A percentile compares a stretch with the other conserved stretches of the same genome.
Conservation (phyloP, 2,329 filamentous ascomycete species). For the Fusarium decemcellulare region DNA sequence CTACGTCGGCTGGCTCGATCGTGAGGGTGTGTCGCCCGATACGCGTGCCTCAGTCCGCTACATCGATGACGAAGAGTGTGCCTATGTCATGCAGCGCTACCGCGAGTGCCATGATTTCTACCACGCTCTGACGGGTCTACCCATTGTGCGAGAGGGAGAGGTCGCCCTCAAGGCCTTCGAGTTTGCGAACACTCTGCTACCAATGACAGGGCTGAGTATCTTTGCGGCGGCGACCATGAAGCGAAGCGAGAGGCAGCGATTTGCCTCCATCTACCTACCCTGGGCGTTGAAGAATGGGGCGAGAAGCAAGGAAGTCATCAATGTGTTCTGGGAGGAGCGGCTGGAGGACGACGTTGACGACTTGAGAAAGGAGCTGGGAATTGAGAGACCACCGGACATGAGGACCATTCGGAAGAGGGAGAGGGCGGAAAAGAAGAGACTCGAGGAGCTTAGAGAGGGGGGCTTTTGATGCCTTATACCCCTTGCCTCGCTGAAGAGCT, state of each 20-base stretch:
- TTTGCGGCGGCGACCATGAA: constrained; percentile 91
- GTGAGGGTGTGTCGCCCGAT: constrained; percentile 93
- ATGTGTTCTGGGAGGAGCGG: constrained; percentile 98
- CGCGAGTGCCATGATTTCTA: constrained; percentile 98
- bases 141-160: constrained; percentile 94
- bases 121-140: constrained; percentile 92
- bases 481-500: not conserved
- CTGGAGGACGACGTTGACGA: constrained; percentile 86
- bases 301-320: constrained; percentile 84
- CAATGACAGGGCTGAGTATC: constrained; percentile 93
- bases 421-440: constrained; percentile 76
- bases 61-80: constrained; percentile 95
- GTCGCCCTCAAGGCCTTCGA: constrained; percentile 98
- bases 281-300: constrained; percentile 93
- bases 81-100: constrained; percentile 99
- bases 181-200: constrained; percentile 92
- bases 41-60: constrained; percentile 87
- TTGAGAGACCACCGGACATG: constrained; percentile 91
- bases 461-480: constrained; percentile 32
- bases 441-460: constrained; percentile 61
- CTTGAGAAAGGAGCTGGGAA: constrained; percentile 80
- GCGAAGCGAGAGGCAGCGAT: constrained; percentile 81
- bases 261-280: constrained; percentile 83
- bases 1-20: constrained; percentile 93
- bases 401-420: constrained; percentile 81